Evolutionary conservation across 2,329 filamentous ascomycete species (phyloP).

Genomic region (Penicillium sp.): DNA sequence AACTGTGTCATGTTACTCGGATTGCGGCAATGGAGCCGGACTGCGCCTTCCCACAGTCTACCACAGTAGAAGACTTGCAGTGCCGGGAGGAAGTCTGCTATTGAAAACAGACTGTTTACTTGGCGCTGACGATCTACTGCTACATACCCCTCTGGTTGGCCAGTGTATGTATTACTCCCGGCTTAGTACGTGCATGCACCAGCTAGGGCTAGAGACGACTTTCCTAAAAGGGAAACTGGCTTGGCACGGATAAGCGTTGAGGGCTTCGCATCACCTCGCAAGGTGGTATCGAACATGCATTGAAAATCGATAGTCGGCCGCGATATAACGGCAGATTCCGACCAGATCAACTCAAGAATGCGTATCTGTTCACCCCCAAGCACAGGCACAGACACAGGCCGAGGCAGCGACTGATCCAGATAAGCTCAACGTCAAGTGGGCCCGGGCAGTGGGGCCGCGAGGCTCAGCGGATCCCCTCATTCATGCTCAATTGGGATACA

Average conservation of each 20-base stretch:
- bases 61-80: not conserved
- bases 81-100: not conserved
- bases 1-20: not conserved
- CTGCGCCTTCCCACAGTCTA: not conserved
- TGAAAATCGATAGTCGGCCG: too few species aligned
- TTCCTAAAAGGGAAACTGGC: not conserved
- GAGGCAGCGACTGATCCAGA: too few species aligned
- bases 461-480: conserved; percentile 1
- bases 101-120: not conserved
- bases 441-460: not conserved
- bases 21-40: not conserved
- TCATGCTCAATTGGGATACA: not conserved
- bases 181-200: not conserved
- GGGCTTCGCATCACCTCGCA: too few species aligned
- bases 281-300: too few species aligned
- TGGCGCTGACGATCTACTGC: not conserved
- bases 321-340: too few species aligned
- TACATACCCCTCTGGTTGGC: not conserved
- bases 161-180: not conserved
- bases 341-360: too few species aligned
- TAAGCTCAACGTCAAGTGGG: not conserved
- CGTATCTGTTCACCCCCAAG: too few species aligned
- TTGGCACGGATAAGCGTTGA: not conserved
- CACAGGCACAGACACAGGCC: too few species aligned
- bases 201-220: not conserved